phyloP scores from a whole-genome alignment of 345 rosid species.

The Citrus maxima region DNA sequence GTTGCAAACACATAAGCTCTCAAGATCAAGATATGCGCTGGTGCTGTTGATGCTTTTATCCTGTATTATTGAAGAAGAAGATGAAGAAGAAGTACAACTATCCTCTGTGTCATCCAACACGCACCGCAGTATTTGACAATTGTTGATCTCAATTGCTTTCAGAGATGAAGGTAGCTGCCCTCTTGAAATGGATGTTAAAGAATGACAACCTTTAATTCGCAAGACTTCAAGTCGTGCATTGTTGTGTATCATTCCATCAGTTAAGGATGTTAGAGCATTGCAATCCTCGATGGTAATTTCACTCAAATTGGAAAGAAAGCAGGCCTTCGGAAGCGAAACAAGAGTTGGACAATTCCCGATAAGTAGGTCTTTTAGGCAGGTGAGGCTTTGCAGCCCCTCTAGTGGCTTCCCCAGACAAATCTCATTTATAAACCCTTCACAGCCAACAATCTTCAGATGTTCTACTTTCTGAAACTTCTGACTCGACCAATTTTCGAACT shows the following conservation, averaged over 20 bases:
- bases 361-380: neutral
- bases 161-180: neutral
- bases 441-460: neutral
- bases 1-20: neutral
- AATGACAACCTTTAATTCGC: neutral
- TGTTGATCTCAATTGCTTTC: neutral
- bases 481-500: too few relatives aligned
- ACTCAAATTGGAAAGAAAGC: neutral
- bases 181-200: neutral
- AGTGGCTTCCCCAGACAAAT: neutral
- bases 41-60: neutral
- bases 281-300: too few relatives aligned
- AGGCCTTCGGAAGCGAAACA: neutral
- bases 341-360: neutral
- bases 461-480: neutral
- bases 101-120: neutral
- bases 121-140: neutral
- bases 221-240: neutral
- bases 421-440: neutral
- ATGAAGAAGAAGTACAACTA: neutral
- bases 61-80: neutral
- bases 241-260: neutral
- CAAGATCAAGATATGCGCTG: neutral
- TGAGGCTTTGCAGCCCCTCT: neutral
- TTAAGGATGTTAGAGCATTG: too few relatives aligned